These are phyloP conservation scores for Pyrrhoderma noxium DNA, from an alignment of 1,284 basidiomycete species.

Conservation along the genomic window DNA sequence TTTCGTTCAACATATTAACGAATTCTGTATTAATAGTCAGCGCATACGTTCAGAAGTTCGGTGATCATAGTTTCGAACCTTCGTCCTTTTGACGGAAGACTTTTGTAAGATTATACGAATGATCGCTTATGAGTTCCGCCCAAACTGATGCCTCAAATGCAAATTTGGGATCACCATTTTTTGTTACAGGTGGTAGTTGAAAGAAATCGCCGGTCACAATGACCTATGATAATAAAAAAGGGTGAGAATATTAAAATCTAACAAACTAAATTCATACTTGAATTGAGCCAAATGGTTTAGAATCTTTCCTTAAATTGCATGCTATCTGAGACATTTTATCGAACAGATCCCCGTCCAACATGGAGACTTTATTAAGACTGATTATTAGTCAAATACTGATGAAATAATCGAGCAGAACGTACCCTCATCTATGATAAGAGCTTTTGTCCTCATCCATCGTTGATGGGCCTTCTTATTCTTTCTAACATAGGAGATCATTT, in stretches of 20 bases:
- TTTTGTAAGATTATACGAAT: conserved; percentile 81
- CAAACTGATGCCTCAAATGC: conserved; percentile 88
- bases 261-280: conserved; percentile 47
- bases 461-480: conserved; percentile 63
- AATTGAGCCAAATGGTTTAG: conserved; percentile 87
- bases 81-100: conserved; percentile 75
- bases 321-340: conserved; percentile 75
- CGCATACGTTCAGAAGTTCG: too few species aligned
- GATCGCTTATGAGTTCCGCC: conserved; percentile 61
- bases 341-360: conserved; percentile 92
- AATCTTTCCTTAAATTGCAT: conserved; percentile 51
- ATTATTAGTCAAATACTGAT: background rate
- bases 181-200: conserved; percentile 88
- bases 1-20: conserved; percentile 85
- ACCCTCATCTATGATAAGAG: conserved; percentile 96
- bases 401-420: conserved; percentile 16
- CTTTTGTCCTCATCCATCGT: conserved; percentile 70
- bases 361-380: conserved; percentile 63
- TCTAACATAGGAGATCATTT: conserved; percentile 60
- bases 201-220: conserved; percentile 95
- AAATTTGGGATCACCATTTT: conserved; percentile 44
- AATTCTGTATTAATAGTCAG: conserved; percentile 48
- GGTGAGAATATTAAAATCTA: background rate
- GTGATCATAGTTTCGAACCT: too few species aligned
- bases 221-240: conserved; percentile 38